Base-by-base conservation (phyloP, 495 filamentous ascomycete species). In the Aspergillus campestris region DNA sequence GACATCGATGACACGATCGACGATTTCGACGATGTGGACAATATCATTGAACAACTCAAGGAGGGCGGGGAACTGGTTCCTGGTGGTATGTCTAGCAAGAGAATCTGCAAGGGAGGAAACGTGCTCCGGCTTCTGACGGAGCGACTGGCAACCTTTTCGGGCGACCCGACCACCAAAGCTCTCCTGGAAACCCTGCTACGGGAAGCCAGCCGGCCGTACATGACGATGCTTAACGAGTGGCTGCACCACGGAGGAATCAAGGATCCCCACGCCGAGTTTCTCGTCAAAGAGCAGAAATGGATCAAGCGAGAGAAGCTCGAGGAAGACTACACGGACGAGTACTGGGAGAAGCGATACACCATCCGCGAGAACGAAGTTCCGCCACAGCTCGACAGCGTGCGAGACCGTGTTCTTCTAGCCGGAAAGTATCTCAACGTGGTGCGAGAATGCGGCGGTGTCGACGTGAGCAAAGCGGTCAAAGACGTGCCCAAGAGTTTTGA, bases 141-240 rank as follows among this genome's bases (percentile, higher is more conserved):
- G 56, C 75, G 90, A 32, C 67, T 97, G 3, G 83, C 87, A 46
- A 78, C 82, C 5, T 91, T 95, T 78, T 89, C 90, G 3, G 92
- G 92, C 13, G 92, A 98, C 60, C 92, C 92, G 1, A 84, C 86
- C 5, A 89, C 92, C 6, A 80, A 84, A 44, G 74, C 79, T 10
- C 60, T 97, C 8, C 73, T 98, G 3, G 89, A 87, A 27, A 82
- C 78, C 3, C 68, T 98, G 27, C 63, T 98, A 36, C 74, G 86
- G 33, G 92, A 97, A 62, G 85, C 91, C 1, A 95, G 89, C 50
- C 75, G 87, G 29, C 92, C 92, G 0, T 98, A 98, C 53, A 95
- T 97, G 92, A 77, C 74, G 15, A 98, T 98, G 92, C 67, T 98
- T 46, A 98, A 98, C 56, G 92, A 97, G 59, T 98, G 92, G 94